These are phyloP conservation scores for Fusarium sp. DNA, from an alignment of 2,329 filamentous ascomycete genomes.

Conservation along the genomic window DNA sequence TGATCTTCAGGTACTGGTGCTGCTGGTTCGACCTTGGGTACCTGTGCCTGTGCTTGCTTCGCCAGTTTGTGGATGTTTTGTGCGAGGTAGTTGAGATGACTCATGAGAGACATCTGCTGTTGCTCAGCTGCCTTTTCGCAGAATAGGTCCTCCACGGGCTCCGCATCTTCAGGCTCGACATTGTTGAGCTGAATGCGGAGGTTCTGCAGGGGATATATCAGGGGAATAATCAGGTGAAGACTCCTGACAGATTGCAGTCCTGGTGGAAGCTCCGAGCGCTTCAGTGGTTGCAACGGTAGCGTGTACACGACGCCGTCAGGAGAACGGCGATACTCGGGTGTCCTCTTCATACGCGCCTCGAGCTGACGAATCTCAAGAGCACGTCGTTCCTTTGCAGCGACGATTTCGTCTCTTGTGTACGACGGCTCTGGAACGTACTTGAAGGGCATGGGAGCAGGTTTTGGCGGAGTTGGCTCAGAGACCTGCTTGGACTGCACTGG, in stretches of 20 bases:
- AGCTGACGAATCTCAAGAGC: constrained; percentile 76
- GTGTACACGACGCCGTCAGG: constrained; percentile 76
- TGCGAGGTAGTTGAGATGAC: constrained; percentile 77
- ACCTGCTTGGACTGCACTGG: constrained; percentile 11
- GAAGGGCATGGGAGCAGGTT: constrained; percentile 24
- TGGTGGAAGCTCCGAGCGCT: constrained; percentile 66
- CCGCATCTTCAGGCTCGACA: constrained; percentile 67
- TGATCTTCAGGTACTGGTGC: constrained; percentile 17
- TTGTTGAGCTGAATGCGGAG: constrained; percentile 73
- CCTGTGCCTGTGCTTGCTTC: constrained; percentile 63
- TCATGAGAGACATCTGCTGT: constrained; percentile 71
- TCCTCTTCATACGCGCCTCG: constrained; percentile 76
- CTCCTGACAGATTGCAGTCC: constrained; percentile 69
- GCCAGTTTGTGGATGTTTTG: constrained; percentile 76
- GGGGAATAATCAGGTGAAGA: constrained; percentile 74
- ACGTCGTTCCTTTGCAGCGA: constrained; percentile 69
- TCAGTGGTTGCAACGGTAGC: constrained; percentile 73
- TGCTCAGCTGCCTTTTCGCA: constrained; percentile 64
- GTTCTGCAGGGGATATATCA: constrained; percentile 75
- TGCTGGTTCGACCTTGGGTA: constrained; percentile 23
- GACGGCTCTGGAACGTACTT: constrained; percentile 56
- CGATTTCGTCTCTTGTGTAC: constrained; percentile 68
- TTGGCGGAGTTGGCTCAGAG: constrained; percentile 16
- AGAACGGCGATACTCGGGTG: constrained; percentile 73
- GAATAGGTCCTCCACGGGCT: constrained; percentile 73